Evolutionary conservation across 2,329 filamentous ascomycete species (phyloP), one percentile per base, ranked within the genome.

Genomic region (Penicillium oxalicum): DNA sequence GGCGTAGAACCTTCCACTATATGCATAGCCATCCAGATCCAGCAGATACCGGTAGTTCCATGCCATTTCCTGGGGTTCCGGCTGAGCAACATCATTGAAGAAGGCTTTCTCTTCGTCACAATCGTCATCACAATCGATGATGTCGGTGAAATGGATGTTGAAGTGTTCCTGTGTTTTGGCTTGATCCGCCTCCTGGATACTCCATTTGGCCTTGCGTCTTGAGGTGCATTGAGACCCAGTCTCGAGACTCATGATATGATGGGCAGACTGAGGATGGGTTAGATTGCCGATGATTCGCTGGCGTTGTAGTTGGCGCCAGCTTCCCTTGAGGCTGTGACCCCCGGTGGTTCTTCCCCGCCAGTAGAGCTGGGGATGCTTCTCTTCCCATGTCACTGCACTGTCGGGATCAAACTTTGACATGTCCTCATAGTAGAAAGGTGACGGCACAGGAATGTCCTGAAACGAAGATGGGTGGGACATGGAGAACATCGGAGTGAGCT

Each of bases 61-160:
- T 0, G 88, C 88, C 55, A 87, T 83, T 58, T 87, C 80, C 64
- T 87, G 86, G 55, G 87, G 80, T 2, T 80, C 87, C 29, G 76
- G 76, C 2, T 79, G 76, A 18, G 79, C 79, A 28, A 48, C 5
- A 25, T 91, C 71, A 27, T 91, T 71, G 27, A 95, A 95, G 69
- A 55, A 87, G 80, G 26, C 18, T 37, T 75, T 75, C 65, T 95
- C 88, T 0, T 87, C 88, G 34, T 82, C 78, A 68, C 90, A 95
- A 72, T 95, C 90, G 25, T 81, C 83, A 62, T 95, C 40, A 12
- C 89, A 95, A 68, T 95, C 90, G 1, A 88, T 89, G 33, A 95
- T 75, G 58, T 87, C 80, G 0, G 85, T 87, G 71, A 95, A 95
- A 61, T 82, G 80, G 33, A 94, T 84, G 64, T 42, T 84, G 61